phyloP scores from a whole-genome alignment of 257 asterid genomes.

The Gentiana dahurica region DNA sequence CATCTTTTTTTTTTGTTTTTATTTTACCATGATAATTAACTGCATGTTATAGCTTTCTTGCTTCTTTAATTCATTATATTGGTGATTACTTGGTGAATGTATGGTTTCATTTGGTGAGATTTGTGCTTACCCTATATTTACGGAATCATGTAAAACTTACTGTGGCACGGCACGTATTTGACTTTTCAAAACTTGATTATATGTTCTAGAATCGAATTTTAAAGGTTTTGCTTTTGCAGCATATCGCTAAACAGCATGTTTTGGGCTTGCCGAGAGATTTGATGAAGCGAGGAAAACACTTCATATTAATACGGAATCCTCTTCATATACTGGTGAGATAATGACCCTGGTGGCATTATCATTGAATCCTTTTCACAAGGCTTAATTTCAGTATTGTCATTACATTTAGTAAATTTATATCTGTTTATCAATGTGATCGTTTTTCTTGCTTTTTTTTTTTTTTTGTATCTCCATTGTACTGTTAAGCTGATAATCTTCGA shows the following conservation, averaged over 20 bases:
- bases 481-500: no score
- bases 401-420: no score
- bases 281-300: conserved; percentile 78
- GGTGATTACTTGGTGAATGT: no score
- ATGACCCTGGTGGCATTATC: background rate
- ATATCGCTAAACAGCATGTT: conserved; percentile 69
- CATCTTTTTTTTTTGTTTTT: background rate
- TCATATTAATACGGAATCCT: conserved; percentile 74
- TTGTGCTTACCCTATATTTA: no score
- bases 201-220: background rate
- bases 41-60: no score
- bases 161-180: background rate
- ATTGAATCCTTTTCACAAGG: no score
- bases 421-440: background rate
- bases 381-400: no score
- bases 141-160: background rate
- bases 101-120: no score
- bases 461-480: background rate
- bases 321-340: conserved; percentile 63
- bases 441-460: background rate
- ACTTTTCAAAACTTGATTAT: background rate
- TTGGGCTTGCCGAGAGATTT: conserved; percentile 55
- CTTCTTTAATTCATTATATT: background rate
- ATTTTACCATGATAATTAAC: background rate
- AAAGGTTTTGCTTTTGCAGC: conserved; percentile 29